These are phyloP conservation scores for Ochetophila trinervis DNA, from an alignment of 306 rosid species.

Conservation along the genomic window DNA sequence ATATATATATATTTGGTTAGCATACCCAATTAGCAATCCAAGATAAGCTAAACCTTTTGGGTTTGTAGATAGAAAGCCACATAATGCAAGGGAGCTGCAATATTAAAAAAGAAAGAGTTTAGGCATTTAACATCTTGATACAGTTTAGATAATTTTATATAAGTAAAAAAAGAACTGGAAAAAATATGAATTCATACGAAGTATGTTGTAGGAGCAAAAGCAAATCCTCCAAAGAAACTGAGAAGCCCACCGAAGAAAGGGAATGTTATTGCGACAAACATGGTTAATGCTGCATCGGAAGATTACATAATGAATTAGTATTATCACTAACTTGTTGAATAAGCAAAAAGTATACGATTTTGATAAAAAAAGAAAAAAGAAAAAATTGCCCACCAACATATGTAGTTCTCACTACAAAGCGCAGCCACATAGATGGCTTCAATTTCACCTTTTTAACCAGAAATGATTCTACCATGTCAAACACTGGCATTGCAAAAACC, in stretches of 20 bases:
- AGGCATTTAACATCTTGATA: neutral
- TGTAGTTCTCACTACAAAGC: constrained; percentile 23
- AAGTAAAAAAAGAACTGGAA: no score
- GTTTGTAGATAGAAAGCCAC: constrained; percentile 39
- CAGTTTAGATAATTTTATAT: neutral
- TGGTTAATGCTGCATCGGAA: constrained; percentile 28
- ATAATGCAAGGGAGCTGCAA: constrained; percentile 49
- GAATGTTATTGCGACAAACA: constrained; percentile 31
- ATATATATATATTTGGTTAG: neutral
- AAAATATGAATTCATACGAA: constrained; percentile 23
- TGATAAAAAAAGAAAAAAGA: neutral
- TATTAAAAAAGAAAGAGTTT: neutral
- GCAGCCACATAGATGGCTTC: constrained; percentile 27
- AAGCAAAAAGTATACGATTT: neutral
- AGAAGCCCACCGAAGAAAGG: constrained; percentile 49
- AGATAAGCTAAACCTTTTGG: constrained; percentile 32
- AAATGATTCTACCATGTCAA: constrained; percentile 33
- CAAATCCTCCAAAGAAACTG: constrained; percentile 45
- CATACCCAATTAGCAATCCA: constrained; percentile 41
- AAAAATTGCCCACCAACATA: constrained; percentile 31
- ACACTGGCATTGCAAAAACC: constrained; percentile 41
- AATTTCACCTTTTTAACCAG: constrained; percentile 31
- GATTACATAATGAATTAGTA: neutral
- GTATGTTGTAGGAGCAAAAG: constrained; percentile 42
- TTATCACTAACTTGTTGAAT: neutral